A percentile compares a stretch with the other conserved stretches of the same genome.
phyloP scores from a whole-genome alignment of 83 land plant species.

The Thuja plicata region DNA sequence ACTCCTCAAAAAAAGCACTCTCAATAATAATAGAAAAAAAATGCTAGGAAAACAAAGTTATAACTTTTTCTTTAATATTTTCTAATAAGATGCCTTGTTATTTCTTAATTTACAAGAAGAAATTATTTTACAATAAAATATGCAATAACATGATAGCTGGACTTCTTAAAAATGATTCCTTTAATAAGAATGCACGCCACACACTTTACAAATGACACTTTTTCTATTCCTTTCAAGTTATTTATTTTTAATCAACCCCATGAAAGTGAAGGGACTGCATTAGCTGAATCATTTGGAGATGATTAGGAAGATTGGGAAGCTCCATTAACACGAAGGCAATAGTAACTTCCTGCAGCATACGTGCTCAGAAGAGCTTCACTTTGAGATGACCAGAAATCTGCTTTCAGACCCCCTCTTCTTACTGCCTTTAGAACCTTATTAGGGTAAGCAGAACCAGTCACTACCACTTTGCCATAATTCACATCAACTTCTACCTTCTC shows the following conservation, averaged over 20 bases:
- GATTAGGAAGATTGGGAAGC: neutral
- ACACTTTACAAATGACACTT: neutral
- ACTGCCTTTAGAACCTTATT: constrained; percentile 51
- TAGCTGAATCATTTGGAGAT: neutral
- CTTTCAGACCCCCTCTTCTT: constrained; percentile 48
- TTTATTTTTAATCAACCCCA: no score
- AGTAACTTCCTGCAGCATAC: constrained; percentile 40
- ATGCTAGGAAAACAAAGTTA: no score
- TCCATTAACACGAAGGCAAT: constrained; percentile 24
- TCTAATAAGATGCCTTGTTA: no score
- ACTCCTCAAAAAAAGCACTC: no score
- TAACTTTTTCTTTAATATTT: no score
- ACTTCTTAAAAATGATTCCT: neutral
- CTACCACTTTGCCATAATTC: constrained; percentile 41
- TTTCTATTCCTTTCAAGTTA: no score
- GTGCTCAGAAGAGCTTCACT: constrained; percentile 48
- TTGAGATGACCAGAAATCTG: constrained; percentile 53
- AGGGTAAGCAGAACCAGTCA: constrained; percentile 33
- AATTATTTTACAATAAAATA: neutral
- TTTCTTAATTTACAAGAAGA: no score
- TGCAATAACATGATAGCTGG: neutral
- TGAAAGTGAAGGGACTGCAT: no score
- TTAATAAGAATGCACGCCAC: neutral
- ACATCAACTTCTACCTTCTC: constrained; percentile 59
- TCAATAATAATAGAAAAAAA: no score